Base-by-base conservation (phyloP, 768 basidiomycete genomes). In the Pleurotus tuber-regium region DNA sequence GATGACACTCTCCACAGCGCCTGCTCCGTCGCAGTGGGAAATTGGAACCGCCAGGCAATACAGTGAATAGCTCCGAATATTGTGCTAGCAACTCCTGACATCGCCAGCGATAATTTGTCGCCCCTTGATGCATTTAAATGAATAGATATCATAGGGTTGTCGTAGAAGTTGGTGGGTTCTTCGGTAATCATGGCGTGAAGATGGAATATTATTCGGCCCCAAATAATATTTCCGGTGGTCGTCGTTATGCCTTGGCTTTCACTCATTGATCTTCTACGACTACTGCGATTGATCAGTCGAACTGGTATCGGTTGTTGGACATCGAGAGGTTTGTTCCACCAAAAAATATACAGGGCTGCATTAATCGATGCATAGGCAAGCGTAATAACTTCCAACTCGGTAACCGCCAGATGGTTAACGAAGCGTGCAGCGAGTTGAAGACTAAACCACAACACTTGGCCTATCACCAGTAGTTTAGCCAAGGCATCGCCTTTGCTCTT, bases 301-400 rank as follows among this genome's bases (percentile, higher is more conserved):
- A 54, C 30, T 4, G 18, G 21, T 19, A 67, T 43, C 1, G 61
- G 36, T 25, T 49, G 55, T 0, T 47, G 31, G 11, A 68, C 60
- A 41, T 65, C 58, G 8, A 63, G 55, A 7, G 70, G 70, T 47
- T 72, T 72, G 33, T 69, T 55, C 67, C 66, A 69, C 70, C 70
- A 71, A 29, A 64, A 54, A 30, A 55, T 39, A 43, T 71, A 71
- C 35, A 57, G 63, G 31, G 60, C 26, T 8, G 57, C 26, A 39
- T 66, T 70, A 16, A 69, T 51, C 4, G 55, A 26, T 1, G 63
- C 57, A 43, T 58, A 65, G 2, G 59, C 66, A 1, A 68, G 40
- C 2, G 68, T 69, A 5, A 57, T 58, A 8, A 70, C 31, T 54
- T 71, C 70, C 2, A 71, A 52, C 43, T 64, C 61, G 0, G 66